phyloP scores from a whole-genome alignment of 2,329 filamentous ascomycete genomes.

The Phialocephala subalpina region DNA sequence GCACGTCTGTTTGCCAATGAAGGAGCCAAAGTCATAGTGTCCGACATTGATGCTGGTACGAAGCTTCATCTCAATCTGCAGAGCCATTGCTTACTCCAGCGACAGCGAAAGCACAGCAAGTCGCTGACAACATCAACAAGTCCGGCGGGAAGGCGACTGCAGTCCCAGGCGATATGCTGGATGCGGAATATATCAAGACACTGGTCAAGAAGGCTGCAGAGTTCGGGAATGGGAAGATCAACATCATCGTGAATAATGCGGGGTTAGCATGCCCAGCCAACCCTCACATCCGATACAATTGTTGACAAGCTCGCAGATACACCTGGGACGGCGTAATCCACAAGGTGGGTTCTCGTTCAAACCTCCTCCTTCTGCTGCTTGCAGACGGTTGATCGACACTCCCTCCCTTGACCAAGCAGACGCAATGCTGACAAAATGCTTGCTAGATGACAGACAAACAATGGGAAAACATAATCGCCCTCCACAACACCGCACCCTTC shows the following conservation, averaged over 20 bases:
- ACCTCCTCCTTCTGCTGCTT: slow-evolving; percentile 24
- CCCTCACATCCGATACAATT: not conserved
- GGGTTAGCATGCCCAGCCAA: slow-evolving; percentile 50
- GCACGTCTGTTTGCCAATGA: slow-evolving; percentile 87
- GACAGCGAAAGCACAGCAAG: slow-evolving; percentile 71
- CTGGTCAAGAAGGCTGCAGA: slow-evolving; percentile 80
- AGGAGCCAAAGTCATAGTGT: slow-evolving; percentile 83
- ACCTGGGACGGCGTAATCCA: slow-evolving; percentile 95
- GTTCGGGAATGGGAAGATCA: slow-evolving; percentile 87
- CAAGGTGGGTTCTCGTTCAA: slow-evolving; percentile 59
- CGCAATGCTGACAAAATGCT: slow-evolving; percentile 1
- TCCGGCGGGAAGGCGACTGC: slow-evolving; percentile 72
- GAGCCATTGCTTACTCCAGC: slow-evolving; percentile 26
- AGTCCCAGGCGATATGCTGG: slow-evolving; percentile 79
- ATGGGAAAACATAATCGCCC: slow-evolving; percentile 86
- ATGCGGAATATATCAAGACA: slow-evolving; percentile 72
- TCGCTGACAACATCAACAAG: slow-evolving; percentile 74
- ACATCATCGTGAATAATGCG: slow-evolving; percentile 91
- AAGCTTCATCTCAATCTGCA: slow-evolving; percentile 26
- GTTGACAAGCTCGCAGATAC: slow-evolving; percentile 53
- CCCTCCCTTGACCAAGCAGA: slow-evolving; percentile 19
- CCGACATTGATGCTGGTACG: slow-evolving; percentile 80
- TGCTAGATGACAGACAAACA: slow-evolving; percentile 83
- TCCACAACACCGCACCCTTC: slow-evolving; percentile 89
- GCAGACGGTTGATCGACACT: slow-evolving; percentile 26